phyloP scores from a whole-genome alignment of 2,329 filamentous ascomycete genomes.

The Aspergillus fructus region DNA sequence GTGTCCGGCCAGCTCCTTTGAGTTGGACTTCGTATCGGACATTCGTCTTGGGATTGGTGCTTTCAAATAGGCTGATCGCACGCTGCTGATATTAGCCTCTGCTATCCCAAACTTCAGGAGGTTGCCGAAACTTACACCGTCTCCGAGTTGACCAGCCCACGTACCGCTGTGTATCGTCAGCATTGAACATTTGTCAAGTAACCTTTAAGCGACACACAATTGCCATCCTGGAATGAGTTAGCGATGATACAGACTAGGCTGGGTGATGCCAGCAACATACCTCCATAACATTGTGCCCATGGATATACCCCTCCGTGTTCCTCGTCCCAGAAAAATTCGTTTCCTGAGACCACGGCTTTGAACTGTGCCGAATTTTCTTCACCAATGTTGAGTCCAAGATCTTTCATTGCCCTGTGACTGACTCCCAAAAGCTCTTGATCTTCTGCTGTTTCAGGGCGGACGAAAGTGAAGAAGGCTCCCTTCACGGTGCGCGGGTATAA shows the following conservation, averaged over 20 bases:
- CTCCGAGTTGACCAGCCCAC: conserved; percentile 94
- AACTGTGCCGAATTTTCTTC: conserved; percentile 75
- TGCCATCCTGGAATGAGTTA: conserved; percentile 44
- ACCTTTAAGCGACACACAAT: conserved; percentile 40
- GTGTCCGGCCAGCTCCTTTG: conserved; percentile 89
- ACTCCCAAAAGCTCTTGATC: conserved; percentile 78
- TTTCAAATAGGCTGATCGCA: conserved; percentile 91
- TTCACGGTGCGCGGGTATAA: conserved; percentile 82
- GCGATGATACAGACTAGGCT: conserved; percentile 25
- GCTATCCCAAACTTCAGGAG: not conserved
- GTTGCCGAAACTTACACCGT: conserved; percentile 57
- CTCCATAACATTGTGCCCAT: conserved; percentile 98
- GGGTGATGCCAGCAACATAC: conserved; percentile 50
- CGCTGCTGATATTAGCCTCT: conserved; percentile 42
- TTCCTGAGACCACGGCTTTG: conserved; percentile 74
- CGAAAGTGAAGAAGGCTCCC: conserved; percentile 84
- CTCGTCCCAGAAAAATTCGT: conserved; percentile 74
- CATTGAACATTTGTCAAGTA: not conserved
- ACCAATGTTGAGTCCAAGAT: conserved; percentile 71
- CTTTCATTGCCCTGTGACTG: conserved; percentile 73
- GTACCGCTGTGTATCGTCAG: conserved; percentile 61
- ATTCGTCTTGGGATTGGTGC: conserved; percentile 70
- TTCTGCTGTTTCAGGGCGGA: conserved; percentile 72
- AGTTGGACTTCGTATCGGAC: conserved; percentile 85
- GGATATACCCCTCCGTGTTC: conserved; percentile 81